Evolutionary conservation across 192 early-diverging fungal genomes (phyloP), one percentile per base, ranked within the genome.

Genomic region (Thamnidium elegans): DNA sequence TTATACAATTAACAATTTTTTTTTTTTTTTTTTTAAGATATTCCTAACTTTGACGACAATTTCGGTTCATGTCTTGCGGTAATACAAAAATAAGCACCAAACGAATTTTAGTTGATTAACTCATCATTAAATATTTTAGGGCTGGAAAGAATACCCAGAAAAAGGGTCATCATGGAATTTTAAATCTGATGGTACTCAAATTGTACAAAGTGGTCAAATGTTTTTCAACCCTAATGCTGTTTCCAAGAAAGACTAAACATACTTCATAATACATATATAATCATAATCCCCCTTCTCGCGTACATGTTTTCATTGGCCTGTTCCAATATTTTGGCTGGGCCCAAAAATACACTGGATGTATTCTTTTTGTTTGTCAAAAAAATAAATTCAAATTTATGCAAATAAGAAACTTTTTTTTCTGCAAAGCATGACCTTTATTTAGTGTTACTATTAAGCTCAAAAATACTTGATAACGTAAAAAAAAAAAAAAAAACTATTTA

Each of bases 1-100:
- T n/a, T 58, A 8, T 39, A 36, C 6, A 26, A 26, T 15, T 58
- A 17, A 36, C 8, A 44, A 42, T 8, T 23, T 21, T 14, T 10
- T 3, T 17, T 45, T 51, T 8, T 23, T 21, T 14, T 10, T 3
- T 17, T 45, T 39, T 20, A 42, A 68, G 67, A 62, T 55, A 55
- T 61, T 26, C n/a, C 43, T 6, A 68, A 68, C 60, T 68, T 68
- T 68, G 67, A 68, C 55, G 44, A 45, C n/a, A 53, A 52, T 23
- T 68, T 59, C 59, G 67, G 67, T 23, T 69, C 67, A 20, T 69
- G 67, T 31, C 36, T 69, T 47, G 19, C 39, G 14, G 63, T 56
- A 56, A 42, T 42, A 30, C 30, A 17, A n/a, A 10, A 10, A 34
- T 31, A 30, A 34, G 11, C 17, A n/a, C 5, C 26, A 34, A n/a